Percentiles rank a stretch among this genome's conserved stretches.
Evolutionary conservation across 768 basidiomycete genomes (phyloP).

Genomic region (Flagelloscypha sp.): DNA sequence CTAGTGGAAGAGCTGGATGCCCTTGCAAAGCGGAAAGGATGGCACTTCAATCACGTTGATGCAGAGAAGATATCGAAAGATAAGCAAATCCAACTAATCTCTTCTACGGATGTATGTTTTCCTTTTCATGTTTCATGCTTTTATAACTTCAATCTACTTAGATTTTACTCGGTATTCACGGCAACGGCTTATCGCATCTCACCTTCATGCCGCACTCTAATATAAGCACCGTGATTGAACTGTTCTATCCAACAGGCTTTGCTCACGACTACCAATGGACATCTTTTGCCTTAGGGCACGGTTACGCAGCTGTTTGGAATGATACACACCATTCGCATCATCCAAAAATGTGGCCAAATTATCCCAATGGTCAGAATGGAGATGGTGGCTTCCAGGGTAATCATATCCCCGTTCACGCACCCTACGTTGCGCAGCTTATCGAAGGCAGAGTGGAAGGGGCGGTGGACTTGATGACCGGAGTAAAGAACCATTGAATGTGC

Average conservation of each 20-base stretch:
- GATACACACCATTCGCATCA: constrained; percentile 42
- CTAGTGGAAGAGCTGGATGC: constrained; percentile 46
- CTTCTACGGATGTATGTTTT: constrained; percentile 57
- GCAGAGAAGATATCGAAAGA: constrained; percentile 67
- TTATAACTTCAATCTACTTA: constrained; percentile 16
- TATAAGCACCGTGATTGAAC: constrained; percentile 73
- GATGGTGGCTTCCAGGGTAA: constrained; percentile 71
- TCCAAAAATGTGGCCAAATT: constrained; percentile 35
- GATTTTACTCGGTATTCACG: constrained; percentile 68
- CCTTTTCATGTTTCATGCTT: not conserved
- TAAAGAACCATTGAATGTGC: too few relatives aligned
- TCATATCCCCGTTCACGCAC: constrained; percentile 68
- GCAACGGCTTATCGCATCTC: constrained; percentile 80
- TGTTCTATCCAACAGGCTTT: constrained; percentile 75
- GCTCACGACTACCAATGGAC: constrained; percentile 89
- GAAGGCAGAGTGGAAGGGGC: constrained; percentile 50
- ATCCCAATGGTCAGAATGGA: constrained; percentile 37
- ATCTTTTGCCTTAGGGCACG: constrained; percentile 59
- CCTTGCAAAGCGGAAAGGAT: constrained; percentile 35
- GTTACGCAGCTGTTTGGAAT: constrained; percentile 75
- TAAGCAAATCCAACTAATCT: constrained; percentile 59
- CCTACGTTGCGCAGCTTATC: constrained; percentile 56
- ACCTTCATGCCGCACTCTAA: constrained; percentile 74
- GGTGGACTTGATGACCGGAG: too few relatives aligned
- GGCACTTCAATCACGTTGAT: constrained; percentile 54